Base-by-base conservation (phyloP, 805 yeast species). In the Nakazawaea holstii region DNA sequence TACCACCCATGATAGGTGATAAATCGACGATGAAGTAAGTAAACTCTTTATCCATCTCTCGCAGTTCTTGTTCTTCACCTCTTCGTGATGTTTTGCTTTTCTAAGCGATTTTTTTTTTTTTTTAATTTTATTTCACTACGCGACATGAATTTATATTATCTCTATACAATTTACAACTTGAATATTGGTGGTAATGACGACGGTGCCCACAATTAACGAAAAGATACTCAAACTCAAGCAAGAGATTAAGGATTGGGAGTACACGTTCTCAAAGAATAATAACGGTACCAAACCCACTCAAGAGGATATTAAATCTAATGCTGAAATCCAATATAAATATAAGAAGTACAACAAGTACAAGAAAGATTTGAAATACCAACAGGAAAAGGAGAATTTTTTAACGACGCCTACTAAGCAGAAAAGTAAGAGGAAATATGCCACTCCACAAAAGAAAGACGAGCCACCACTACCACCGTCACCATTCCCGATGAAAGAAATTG, bases 191-290 rank as follows among this genome's bases (percentile, higher is more conserved):
- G 7, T 2, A 13, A 28, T 20, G 28, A 14, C n/a, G 13, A 27
- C 7, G 33, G 31, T 30, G 30, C 31, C 30, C 14, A 49, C 51
- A 37, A 45, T 58, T 14, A 53, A 55, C 39, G 44, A 43, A 29
- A 50, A 53, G 43, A 10, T 55, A 39, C 31, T 43, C 3, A 10
- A 50, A 42, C 55, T 78, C 31, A 74, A 74, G 52, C 52, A 61
- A 7, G 73, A 71, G 48, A 65, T 80, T 46, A 81, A 81, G 53
- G 58, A 59, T 8, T 81, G 86, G 85, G 86, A 81, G 51, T 69
- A 73, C 39, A 53, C 55, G 2, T 81, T 77, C 53, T 55, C 59
- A 14, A 53, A 55, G 13, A 51, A 58, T 17, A 52, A 68, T 37
- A 48, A 51, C 36, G 72, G 74, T 2, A 59, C 77, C n/a, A 61